A percentile compares a stretch with the other conserved stretches of the same genome.
These are phyloP conservation scores for Neopestalotiopsis clavispora DNA, from an alignment of 2,329 filamentous ascomycete genomes.

Conservation along the genomic window DNA sequence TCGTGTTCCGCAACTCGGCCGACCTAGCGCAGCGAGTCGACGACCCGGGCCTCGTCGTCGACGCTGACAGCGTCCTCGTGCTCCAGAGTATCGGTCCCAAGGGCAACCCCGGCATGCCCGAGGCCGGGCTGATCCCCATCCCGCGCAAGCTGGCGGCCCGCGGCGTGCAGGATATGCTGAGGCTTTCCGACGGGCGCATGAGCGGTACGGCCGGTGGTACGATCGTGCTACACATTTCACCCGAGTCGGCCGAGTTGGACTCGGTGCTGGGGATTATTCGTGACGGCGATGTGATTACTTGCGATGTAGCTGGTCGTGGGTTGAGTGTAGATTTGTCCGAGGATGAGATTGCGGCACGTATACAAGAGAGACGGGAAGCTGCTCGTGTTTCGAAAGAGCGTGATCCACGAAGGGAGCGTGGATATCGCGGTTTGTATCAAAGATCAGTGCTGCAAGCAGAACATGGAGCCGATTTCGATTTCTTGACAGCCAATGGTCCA, in stretches of 20 bases:
- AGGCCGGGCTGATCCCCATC: constrained; percentile 68
- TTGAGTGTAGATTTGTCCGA: constrained; percentile 64
- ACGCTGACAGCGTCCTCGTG: constrained; percentile 68
- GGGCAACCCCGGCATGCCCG: constrained; percentile 91
- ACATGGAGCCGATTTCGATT: constrained; percentile 65
- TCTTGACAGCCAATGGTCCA: constrained; percentile 41
- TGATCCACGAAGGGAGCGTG: constrained; percentile 37
- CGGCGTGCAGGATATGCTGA: constrained; percentile 78
- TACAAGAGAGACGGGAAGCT: constrained; percentile 50
- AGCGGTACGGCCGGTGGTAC: constrained; percentile 87
- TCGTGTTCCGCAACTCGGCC: constrained; percentile 76
- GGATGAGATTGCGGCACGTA: constrained; percentile 63
- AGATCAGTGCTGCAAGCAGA: constrained; percentile 64
- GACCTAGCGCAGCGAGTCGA: constrained; percentile 72
- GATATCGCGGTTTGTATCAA: constrained; percentile 65
- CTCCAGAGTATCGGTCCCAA: constrained; percentile 90
- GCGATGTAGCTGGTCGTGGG: constrained; percentile 73
- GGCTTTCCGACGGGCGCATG: constrained; percentile 88
- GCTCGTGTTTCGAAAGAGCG: constrained; percentile 29
- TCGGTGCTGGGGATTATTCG: constrained; percentile 79
- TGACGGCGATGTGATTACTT: constrained; percentile 79
- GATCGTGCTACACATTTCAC: constrained; percentile 85
- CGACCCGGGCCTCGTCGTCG: constrained; percentile 65
- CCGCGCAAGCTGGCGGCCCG: constrained; percentile 80
- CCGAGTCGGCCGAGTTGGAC: constrained; percentile 77